These are phyloP conservation scores for Boletus subparvulus DNA, from an alignment of 768 basidiomycete species.

Conservation along the genomic window DNA sequence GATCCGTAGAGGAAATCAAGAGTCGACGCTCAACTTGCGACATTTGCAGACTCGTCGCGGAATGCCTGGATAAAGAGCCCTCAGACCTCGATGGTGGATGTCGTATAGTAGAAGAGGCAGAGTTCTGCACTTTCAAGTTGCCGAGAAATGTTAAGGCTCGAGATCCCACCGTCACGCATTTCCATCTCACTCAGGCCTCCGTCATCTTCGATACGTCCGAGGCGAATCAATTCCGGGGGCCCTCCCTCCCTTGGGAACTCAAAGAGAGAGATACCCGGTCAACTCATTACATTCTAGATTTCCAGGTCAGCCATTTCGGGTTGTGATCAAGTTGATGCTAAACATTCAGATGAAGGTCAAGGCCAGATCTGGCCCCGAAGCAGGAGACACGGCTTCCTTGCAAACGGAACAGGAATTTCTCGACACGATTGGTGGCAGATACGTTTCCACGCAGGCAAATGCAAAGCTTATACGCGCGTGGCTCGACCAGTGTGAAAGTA, in stretches of 20 bases:
- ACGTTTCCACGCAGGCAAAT: neutral
- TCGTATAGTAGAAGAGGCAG: neutral
- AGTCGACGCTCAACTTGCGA: conserved; percentile 7
- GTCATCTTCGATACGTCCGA: neutral
- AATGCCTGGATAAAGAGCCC: conserved; percentile 10
- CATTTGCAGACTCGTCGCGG: conserved; percentile 14
- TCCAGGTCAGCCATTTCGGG: conserved; percentile 4
- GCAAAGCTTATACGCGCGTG: conserved; percentile 11
- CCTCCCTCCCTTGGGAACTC: conserved; percentile 11
- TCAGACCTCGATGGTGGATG: conserved; percentile 8
- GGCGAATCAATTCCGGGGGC: neutral
- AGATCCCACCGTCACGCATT: conserved; percentile 10
- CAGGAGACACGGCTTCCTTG: neutral
- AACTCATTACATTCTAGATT: conserved; percentile 1
- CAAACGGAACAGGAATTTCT: conserved; percentile 1
- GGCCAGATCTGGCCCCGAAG: neutral
- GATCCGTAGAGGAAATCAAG: conserved; percentile 16
- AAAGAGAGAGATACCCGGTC: neutral
- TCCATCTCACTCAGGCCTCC: conserved; percentile 12
- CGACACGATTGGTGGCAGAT: conserved; percentile 9
- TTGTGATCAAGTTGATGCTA: neutral
- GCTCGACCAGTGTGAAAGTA: conserved; percentile 15
- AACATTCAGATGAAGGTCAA: neutral
- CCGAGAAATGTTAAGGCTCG: neutral
- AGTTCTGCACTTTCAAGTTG: conserved; percentile 9